Percentiles rank a stretch among this genome's conserved stretches.
Conservation (phyloP, 768 basidiomycete species). For the Leccinum barrowsii region DNA sequence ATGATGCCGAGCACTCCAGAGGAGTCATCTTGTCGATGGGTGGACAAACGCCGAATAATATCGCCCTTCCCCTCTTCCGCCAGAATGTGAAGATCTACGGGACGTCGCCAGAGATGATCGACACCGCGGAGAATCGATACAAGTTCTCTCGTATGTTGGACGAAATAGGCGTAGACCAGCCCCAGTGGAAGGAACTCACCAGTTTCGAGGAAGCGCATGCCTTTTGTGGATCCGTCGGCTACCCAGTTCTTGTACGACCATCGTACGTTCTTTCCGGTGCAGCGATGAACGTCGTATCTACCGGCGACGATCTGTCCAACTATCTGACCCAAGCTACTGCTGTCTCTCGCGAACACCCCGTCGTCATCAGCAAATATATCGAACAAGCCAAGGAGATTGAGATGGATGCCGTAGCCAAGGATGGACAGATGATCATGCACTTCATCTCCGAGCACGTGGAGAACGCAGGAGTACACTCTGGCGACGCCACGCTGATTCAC, state of each 20-base stretch:
- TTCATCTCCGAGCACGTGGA: conserved; percentile 99
- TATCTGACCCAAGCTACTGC: conserved; percentile 95
- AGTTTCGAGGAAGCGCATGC: conserved; percentile 81
- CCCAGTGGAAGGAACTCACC: conserved; percentile 94
- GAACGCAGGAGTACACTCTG: conserved; percentile 98
- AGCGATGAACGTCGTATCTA: conserved; percentile 99
- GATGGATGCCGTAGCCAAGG: conserved; percentile 98
- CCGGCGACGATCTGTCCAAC: conserved; percentile 82
- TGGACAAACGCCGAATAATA: conserved; percentile 98
- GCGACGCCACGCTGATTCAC: conserved; percentile 96
- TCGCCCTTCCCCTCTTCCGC: conserved; percentile 90
- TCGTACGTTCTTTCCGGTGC: conserved; percentile 99
- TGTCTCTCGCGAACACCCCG: conserved; percentile 93
- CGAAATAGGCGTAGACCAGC: conserved; percentile 98
- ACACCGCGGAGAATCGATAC: conserved; percentile 98
- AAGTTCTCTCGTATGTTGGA: conserved; percentile 98
- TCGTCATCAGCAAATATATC: conserved; percentile 99
- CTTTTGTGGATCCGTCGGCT: conserved; percentile 93
- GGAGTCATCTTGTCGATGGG: conserved; percentile 98
- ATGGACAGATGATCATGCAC: conserved; percentile 98
- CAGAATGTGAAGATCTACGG: conserved; percentile 99
- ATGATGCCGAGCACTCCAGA: conserved; percentile 82
- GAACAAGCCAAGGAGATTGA: conserved; percentile 99
- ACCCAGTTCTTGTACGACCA: conserved; percentile 93
- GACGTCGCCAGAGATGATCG: conserved; percentile 99